Evolutionary conservation across 495 filamentous ascomycete species (phyloP).

Genomic region (Lasiosphaeriaceae sp.): DNA sequence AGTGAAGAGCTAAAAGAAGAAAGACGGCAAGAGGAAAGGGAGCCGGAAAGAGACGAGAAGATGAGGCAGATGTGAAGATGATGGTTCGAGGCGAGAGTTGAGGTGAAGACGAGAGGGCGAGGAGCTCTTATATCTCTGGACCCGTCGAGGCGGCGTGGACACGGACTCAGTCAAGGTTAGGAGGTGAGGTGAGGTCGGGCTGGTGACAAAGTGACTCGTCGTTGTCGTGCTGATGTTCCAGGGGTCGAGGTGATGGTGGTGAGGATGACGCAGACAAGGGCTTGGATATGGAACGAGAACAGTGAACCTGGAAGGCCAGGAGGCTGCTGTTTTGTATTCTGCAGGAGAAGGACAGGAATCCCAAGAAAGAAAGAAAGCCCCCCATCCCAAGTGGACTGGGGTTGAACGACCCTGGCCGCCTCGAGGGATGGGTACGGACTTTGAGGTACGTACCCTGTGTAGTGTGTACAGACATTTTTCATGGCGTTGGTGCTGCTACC

Average conservation of each 20-base stretch:
- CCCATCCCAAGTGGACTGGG: not conserved
- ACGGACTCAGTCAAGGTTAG: not conserved
- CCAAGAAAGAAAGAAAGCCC: conserved; percentile 9
- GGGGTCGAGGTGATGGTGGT: conserved; percentile 2
- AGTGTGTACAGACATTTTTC: not conserved
- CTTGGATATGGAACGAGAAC: conserved; percentile 9
- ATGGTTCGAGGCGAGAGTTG: conserved; percentile 1
- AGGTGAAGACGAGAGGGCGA: conserved; percentile 3
- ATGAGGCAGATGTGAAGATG: conserved; percentile 1
- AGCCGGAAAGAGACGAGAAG: not conserved
- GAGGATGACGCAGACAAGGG: conserved; percentile 1
- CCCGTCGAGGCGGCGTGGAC: no score
- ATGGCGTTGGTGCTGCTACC: not conserved
- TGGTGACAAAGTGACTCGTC: not conserved
- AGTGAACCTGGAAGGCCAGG: conserved; percentile 20
- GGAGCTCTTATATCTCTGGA: not conserved
- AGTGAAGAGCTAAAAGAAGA: conserved; percentile 8
- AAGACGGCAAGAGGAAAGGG: conserved; percentile 2
- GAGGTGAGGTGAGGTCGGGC: not conserved
- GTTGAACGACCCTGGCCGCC: not conserved
- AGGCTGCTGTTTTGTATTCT: conserved; percentile 18
- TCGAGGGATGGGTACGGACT: not conserved
- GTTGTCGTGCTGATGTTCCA: not conserved
- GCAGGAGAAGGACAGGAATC: conserved; percentile 11
- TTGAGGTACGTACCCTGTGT: not conserved